Evolutionary conservation across 2,329 filamentous ascomycete genomes (phyloP), one percentile per base, ranked within the genome.

Genomic region (Talaromyces sp.): DNA sequence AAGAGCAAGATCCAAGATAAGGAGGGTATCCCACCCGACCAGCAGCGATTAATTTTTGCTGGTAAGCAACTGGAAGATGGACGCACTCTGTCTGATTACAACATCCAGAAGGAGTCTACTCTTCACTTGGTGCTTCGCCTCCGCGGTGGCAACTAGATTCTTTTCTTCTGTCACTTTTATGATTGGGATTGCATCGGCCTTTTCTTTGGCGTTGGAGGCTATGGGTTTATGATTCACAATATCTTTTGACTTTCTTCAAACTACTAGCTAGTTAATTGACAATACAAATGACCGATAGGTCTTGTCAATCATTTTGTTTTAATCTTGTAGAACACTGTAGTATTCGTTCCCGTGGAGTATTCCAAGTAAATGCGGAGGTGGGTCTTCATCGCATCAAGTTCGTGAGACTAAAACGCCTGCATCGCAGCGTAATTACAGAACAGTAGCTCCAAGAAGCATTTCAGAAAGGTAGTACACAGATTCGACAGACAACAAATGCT

Each of bases 1-100:
- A 90, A 90, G 82, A 81, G 77, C 19, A 90, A 90, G 81, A 90
- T 90, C 33, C 91, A 94, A 73, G 91, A 94, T 71, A 94, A 94
- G 86, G 91, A 94, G 78, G 87, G 87, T 50, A 89, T 90, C 62
- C 88, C 88, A 33, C 87, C 88, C 41, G 88, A 90, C 73, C 88
- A 90, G 76, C 88, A 90, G 77, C 86, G 87, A 76, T 80, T 90
- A 63, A 90, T 90, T 74, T 90, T 90, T 69, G 87, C 87, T 71
- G 87, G 87, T 71, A 90, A 90, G 83, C 87, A 90, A 79, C 71
- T 83, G 59, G 81, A 83, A 68, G 81, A 83, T 68, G 81, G 82
- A 10, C 79, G 82, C 27, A 83, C 81, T 56, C 74, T 83, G 27
- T 82, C 80, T 39, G 81, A 83, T 72, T 89, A 83, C 74, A 83